Evolutionary conservation across 176 grass and related monocot genomes (phyloP).

Genomic region (barley (Hordeum vulgare)): DNA sequence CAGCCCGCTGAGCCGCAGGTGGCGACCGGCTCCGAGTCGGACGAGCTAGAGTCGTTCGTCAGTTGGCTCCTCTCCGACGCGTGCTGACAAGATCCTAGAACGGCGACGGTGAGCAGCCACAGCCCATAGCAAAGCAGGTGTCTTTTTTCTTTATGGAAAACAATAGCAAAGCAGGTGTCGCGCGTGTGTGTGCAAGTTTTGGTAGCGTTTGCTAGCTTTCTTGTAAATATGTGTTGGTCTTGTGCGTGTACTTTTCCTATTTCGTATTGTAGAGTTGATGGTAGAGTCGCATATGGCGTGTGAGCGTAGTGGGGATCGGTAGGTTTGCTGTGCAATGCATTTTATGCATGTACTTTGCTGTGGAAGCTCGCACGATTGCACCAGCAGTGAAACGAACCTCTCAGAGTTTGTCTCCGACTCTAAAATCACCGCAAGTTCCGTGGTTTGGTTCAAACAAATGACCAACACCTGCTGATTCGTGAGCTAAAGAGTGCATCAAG

Average conservation of each 20-base stretch:
- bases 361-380: not conserved
- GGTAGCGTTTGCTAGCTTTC: conserved; percentile 8
- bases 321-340: not conserved
- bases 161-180: not conserved
- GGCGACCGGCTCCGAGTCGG: not conserved
- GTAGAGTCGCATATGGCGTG: not conserved
- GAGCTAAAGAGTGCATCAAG: too few species aligned
- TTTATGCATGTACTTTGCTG: not conserved
- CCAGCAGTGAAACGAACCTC: not conserved
- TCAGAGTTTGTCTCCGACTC: not conserved
- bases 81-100: not conserved
- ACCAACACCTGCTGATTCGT: too few species aligned
- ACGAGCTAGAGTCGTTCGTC: conserved; percentile 44
- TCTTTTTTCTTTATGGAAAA: not conserved
- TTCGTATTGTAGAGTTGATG: not conserved
- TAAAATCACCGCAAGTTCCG: too few species aligned
- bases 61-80: conserved; percentile 64
- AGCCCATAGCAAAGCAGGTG: not conserved
- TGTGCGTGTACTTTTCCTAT: not conserved
- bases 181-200: not conserved
- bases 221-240: not conserved
- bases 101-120: not conserved
- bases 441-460: too few species aligned
- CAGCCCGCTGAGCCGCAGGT: not conserved
- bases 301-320: not conserved